Evolutionary conservation across 2,329 filamentous ascomycete species (phyloP).

Genomic region (Trichoderma guizhouense): DNA sequence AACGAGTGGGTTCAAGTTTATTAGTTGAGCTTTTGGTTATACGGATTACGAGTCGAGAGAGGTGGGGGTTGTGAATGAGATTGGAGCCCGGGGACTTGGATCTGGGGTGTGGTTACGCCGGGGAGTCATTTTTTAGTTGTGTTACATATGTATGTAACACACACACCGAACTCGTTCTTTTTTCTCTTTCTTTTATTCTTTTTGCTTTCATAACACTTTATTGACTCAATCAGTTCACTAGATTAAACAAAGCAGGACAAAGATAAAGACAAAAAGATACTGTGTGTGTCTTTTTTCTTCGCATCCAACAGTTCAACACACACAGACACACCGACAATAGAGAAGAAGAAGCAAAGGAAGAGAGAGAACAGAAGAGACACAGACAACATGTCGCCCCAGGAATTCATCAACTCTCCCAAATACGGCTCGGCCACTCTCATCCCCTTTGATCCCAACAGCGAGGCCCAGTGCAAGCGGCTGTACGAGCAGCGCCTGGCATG

Average conservation of each 20-base stretch:
- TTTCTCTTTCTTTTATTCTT: neutral
- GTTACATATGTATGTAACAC: neutral
- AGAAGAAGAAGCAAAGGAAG: neutral
- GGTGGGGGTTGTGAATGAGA: neutral
- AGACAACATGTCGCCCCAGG: neutral
- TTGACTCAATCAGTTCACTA: neutral
- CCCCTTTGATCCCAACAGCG: slow-evolving; percentile 42
- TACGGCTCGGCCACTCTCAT: slow-evolving; percentile 30
- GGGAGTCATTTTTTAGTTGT: neutral
- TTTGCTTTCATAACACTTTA: neutral
- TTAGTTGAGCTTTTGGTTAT: neutral
- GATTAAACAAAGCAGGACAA: too few relatives aligned
- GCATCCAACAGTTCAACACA: neutral
- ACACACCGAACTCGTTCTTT: neutral
- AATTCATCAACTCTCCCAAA: neutral
- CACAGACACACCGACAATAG: neutral
- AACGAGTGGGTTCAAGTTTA: neutral
- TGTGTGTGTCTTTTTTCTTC: too few relatives aligned
- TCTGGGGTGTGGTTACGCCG: neutral
- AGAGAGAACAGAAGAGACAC: neutral
- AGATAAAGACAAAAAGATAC: neutral
- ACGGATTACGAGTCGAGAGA: neutral
- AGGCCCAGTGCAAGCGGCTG: slow-evolving; percentile 40
- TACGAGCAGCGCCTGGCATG: slow-evolving; percentile 44
- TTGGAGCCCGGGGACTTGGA: neutral